phyloP scores from a whole-genome alignment of 305 asterid species.

The Withania somnifera region DNA sequence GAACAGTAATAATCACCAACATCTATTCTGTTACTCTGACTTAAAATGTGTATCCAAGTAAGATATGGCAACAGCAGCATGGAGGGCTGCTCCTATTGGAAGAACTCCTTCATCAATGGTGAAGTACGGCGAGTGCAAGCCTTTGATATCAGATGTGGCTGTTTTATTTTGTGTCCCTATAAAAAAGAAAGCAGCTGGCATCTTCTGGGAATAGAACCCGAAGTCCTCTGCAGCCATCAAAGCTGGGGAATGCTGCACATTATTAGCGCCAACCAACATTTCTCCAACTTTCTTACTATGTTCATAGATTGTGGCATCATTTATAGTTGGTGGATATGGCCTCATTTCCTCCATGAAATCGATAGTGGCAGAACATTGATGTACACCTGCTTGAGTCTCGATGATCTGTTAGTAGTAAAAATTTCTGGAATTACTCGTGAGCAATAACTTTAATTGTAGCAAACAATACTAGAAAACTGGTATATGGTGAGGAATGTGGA shows the following conservation, averaged over 20 bases:
- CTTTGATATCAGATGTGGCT: slow-evolving; percentile 7
- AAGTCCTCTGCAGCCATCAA: slow-evolving; percentile 75
- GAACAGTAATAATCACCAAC: neutral
- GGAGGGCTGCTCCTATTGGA: slow-evolving; percentile 69
- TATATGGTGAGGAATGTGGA: neutral
- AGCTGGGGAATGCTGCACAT: slow-evolving; percentile 22
- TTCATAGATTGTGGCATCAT: slow-evolving; percentile 41
- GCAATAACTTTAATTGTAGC: neutral
- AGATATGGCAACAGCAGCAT: slow-evolving; percentile 68
- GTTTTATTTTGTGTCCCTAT: slow-evolving; percentile 51
- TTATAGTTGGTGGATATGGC: slow-evolving; percentile 57
- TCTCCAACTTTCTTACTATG: slow-evolving; percentile 55
- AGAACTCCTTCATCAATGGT: slow-evolving; percentile 51
- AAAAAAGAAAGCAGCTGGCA: slow-evolving; percentile 46
- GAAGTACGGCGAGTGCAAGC: slow-evolving; percentile 49
- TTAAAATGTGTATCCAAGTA: slow-evolving; percentile 37
- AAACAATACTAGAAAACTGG: neutral
- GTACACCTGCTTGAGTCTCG: slow-evolving; percentile 55
- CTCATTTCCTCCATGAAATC: slow-evolving; percentile 46
- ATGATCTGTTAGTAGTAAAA: slow-evolving; percentile 30
- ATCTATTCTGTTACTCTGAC: neutral
- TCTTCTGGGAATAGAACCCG: slow-evolving; percentile 58
- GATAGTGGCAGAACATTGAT: slow-evolving; percentile 42
- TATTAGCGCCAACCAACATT: slow-evolving; percentile 39
- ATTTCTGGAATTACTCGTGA: neutral